Evolutionary conservation across 805 yeast genomes (phyloP), one percentile per base, ranked within the genome.

Genomic region (Candida khao-thaluensis): DNA sequence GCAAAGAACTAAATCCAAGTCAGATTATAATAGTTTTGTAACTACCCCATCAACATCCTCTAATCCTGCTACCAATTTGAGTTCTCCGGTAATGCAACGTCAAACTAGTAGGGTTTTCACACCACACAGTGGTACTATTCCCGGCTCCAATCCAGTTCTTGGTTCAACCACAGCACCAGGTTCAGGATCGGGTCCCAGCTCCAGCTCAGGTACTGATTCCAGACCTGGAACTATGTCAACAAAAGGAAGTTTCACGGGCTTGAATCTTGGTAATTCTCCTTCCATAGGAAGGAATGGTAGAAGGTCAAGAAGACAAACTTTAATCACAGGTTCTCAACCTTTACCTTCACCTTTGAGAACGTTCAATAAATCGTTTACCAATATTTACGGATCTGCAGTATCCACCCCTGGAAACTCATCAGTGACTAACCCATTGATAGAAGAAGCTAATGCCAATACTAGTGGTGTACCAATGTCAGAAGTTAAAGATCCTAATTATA

Each of bases 311-410:
- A 73, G 95, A 53, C 82, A 80, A 47, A 81, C 95, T 0, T 63
- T 89, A 17, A 82, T 89, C 35, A 85, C 95, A 0, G 96, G 95
- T 0, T 87, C 96, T 0, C 95, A 89, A 59, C 97, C 97, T 2
- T 66, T 89, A 41, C 96, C 96, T 3, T 84, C 95, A 0, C 96
- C 96, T 1, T 67, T 88, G 35, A 69, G 90, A 38, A 75, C 91
- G 1, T 68, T 67, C 44, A 67, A 64, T 47, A 66, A 64, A 44
- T 57, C 70, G 15, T 66, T 64, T 44, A 57, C 64, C 18, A 65
- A 55, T 40, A 60, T 58, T n/a, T 62, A 57, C 37, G 67, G 62
- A 15, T 51, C 62, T 39, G 60, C 72, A 7, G 53, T 48, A 26
- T 59, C 72, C n/a, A 68, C 75, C 0, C 73, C 74, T 3, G 49